Evolutionary conservation across 352 stramenopile genomes (phyloP).

Genomic region (Albugo candida): DNA sequence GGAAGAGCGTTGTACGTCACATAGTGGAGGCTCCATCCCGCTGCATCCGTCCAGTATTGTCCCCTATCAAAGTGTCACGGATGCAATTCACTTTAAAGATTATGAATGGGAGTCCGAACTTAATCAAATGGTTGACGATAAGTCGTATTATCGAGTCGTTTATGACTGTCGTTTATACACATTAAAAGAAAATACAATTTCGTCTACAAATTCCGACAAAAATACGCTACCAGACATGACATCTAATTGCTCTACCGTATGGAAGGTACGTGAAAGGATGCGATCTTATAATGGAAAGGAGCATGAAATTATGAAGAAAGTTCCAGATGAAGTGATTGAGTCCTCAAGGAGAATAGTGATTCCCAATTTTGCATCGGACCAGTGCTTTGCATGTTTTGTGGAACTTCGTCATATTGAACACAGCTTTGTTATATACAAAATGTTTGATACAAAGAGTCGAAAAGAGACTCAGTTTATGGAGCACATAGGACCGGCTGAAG

Average conservation of each 20-base stretch:
- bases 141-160: slow-evolving; percentile 46
- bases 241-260: background rate
- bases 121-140: slow-evolving; percentile 10
- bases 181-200: slow-evolving; percentile 7
- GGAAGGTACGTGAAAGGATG: too few relatives aligned
- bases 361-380: slow-evolving; percentile 14
- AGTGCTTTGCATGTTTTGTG: slow-evolving; percentile 50
- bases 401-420: slow-evolving; percentile 46
- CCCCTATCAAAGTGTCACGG: too few relatives aligned
- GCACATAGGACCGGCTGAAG: background rate
- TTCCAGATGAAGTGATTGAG: slow-evolving; percentile 45
- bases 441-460: background rate
- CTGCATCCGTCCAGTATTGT: too few relatives aligned
- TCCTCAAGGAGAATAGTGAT: too few relatives aligned
- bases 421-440: slow-evolving; percentile 46
- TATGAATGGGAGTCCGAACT: too few relatives aligned
- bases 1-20: too few relatives aligned
- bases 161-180: slow-evolving; percentile 38
- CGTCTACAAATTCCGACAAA: background rate
- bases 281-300: background rate
- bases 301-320: slow-evolving; percentile 28
- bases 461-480: slow-evolving; percentile 10
- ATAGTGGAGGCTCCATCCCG: too few relatives aligned
- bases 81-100: too few relatives aligned
- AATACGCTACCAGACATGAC: slow-evolving; percentile 2